These are phyloP conservation scores for Protomyces inouyei DNA, from an alignment of 1,139 yeast genomes.

Conservation along the genomic window DNA sequence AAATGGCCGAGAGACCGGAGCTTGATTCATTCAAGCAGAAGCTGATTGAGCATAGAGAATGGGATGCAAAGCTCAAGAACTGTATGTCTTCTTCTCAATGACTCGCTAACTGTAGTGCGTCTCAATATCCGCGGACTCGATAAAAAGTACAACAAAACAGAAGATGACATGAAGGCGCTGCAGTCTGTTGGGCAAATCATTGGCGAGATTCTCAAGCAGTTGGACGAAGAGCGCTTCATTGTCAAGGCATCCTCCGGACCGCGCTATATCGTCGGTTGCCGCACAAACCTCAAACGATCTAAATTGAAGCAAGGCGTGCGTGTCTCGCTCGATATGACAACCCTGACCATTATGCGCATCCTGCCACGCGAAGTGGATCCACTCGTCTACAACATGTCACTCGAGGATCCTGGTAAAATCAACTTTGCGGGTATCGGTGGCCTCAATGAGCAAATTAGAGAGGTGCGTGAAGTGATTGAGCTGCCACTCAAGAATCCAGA, in stretches of 20 bases:
- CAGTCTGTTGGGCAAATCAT: conserved; percentile 97
- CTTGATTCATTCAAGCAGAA: conserved; percentile 69
- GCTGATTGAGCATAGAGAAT: conserved; percentile 85
- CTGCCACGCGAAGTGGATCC: conserved; percentile 99
- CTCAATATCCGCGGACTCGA: conserved; percentile 79
- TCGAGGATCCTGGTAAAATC: conserved; percentile 93
- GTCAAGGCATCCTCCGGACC: conserved; percentile 98
- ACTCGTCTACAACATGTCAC: conserved; percentile 95
- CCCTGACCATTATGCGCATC: conserved; percentile 94
- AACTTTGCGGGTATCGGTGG: conserved; percentile 98
- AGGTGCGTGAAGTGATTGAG: conserved; percentile 95
- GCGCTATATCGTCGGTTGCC: conserved; percentile 93
- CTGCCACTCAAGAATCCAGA: conserved; percentile 96
- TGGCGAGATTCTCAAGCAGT: conserved; percentile 93
- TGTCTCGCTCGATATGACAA: conserved; percentile 96
- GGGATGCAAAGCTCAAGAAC: conserved; percentile 88
- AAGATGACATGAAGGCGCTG: conserved; percentile 56
- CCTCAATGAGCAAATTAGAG: conserved; percentile 89
- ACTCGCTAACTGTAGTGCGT: conserved; percentile 44
- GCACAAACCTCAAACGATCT: conserved; percentile 83
- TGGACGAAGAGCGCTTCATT: conserved; percentile 90
- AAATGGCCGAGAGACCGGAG: background rate
- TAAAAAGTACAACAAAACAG: conserved; percentile 83
- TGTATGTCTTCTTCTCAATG: conserved; percentile 30
- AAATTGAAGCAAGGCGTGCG: conserved; percentile 87